A percentile compares a stretch with the other conserved stretches of the same genome.
phyloP scores from a whole-genome alignment of 1,284 basidiomycete genomes.

The Ceratobasidium sp. region DNA sequence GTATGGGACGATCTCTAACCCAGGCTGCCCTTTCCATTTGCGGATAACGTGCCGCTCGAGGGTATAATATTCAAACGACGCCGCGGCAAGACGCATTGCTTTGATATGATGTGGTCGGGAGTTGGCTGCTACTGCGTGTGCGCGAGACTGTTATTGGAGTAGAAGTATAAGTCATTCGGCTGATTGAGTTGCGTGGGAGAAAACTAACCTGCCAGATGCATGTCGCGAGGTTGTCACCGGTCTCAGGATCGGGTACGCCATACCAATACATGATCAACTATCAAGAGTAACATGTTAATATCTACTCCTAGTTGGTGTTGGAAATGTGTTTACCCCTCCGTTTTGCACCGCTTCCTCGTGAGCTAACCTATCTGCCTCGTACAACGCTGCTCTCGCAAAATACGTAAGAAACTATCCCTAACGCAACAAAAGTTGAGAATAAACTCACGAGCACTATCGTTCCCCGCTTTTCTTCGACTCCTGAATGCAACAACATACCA shows the following conservation, averaged over 20 bases:
- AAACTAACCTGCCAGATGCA: conserved; percentile 83
- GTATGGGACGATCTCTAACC: conserved; percentile 70
- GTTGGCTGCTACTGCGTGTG: conserved; percentile 84
- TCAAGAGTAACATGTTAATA: conserved; percentile 41
- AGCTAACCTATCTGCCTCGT: conserved; percentile 85
- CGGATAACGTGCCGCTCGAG: conserved; percentile 80
- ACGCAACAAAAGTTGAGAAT: neutral
- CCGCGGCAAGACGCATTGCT: conserved; percentile 84
- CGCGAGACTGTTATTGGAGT: conserved; percentile 65
- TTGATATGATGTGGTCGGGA: conserved; percentile 82
- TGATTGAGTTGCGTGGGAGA: conserved; percentile 47
- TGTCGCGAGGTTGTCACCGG: conserved; percentile 90
- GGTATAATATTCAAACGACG: conserved; percentile 83
- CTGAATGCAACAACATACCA: conserved; percentile 94
- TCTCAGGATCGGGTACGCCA: conserved; percentile 80
- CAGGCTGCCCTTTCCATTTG: conserved; percentile 71
- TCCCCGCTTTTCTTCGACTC: conserved; percentile 79
- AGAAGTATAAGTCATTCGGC: too few species aligned
- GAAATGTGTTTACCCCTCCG: conserved; percentile 72
- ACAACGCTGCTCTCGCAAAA: conserved; percentile 71
- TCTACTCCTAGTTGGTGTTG: conserved; percentile 14
- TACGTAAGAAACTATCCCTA: neutral
- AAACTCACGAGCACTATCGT: conserved; percentile 74
- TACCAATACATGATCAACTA: conserved; percentile 91
- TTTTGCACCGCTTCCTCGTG: conserved; percentile 92